Conservation (phyloP, 306 rosid genomes). For the Rosa lucieae region DNA sequence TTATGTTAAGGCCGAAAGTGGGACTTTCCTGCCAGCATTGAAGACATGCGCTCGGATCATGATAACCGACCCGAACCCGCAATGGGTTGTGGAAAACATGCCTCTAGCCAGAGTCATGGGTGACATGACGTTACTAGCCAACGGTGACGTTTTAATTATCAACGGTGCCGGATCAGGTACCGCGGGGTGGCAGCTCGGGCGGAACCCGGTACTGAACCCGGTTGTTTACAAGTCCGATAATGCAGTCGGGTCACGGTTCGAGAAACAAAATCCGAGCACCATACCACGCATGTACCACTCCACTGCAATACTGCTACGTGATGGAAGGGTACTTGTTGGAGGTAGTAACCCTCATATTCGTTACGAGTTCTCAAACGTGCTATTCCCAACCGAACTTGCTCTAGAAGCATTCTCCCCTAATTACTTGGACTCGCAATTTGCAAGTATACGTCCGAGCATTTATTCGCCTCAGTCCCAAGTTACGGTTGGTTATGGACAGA, state of each 20-base stretch:
- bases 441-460: constrained; percentile 30
- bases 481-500: constrained; percentile 17
- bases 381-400: constrained; percentile 44
- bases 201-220: constrained; percentile 48
- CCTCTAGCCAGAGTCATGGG: constrained; percentile 56
- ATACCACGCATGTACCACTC: constrained; percentile 69
- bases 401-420: constrained; percentile 43
- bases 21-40: constrained; percentile 37
- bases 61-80: constrained; percentile 58
- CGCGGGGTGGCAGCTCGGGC: constrained; percentile 56
- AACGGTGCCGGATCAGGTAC: constrained; percentile 53
- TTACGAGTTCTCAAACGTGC: constrained; percentile 46
- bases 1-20: neutral
- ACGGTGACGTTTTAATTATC: constrained; percentile 58
- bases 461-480: constrained; percentile 19
- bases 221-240: constrained; percentile 37
- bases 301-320: constrained; percentile 56
- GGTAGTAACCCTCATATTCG: constrained; percentile 63
- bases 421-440: constrained; percentile 27
- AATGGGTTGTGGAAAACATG: constrained; percentile 65
- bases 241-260: constrained; percentile 41
- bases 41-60: constrained; percentile 51
- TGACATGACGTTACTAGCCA: constrained; percentile 65
- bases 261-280: constrained; percentile 33
- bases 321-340: constrained; percentile 63